phyloP scores from a whole-genome alignment of 2,329 filamentous ascomycete species.

The Sporothrix pallida region DNA sequence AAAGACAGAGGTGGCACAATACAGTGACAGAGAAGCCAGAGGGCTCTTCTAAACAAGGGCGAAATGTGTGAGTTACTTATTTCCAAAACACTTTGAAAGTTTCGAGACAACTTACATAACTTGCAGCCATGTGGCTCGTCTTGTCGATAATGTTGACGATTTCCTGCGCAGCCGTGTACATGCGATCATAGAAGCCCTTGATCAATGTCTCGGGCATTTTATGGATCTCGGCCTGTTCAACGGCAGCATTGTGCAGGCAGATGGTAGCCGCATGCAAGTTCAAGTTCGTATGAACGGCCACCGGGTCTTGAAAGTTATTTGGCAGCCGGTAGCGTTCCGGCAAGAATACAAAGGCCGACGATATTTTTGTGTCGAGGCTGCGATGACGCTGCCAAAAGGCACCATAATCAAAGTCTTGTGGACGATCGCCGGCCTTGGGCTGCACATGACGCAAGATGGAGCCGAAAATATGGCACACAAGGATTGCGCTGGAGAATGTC shows the following conservation, averaged over 20 bases:
- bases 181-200: conserved; percentile 72
- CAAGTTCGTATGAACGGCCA: conserved; percentile 83
- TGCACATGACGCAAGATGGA: conserved; percentile 82
- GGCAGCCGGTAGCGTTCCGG: conserved; percentile 78
- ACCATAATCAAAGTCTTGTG: conserved; percentile 75
- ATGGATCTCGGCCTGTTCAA: conserved; percentile 80
- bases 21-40: conserved; percentile 81
- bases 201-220: conserved; percentile 68
- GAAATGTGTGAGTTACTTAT: conserved; percentile 54
- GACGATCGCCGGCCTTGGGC: conserved; percentile 70
- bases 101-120: conserved; percentile 55
- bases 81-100: neutral
- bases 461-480: conserved; percentile 81
- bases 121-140: conserved; percentile 64
- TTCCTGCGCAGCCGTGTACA: conserved; percentile 80
- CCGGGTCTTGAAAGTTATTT: conserved; percentile 68
- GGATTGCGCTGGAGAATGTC: conserved; percentile 71
- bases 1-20: conserved; percentile 83
- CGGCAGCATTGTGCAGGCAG: conserved; percentile 85
- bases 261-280: conserved; percentile 87
- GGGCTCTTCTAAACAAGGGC: conserved; percentile 60
- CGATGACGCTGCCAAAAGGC: conserved; percentile 87
- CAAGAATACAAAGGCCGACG: conserved; percentile 78
- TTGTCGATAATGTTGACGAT: conserved; percentile 83
- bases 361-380: conserved; percentile 78